phyloP scores from a whole-genome alignment of 164 flowering plant genomes.

The Umbilicus rupestris region DNA sequence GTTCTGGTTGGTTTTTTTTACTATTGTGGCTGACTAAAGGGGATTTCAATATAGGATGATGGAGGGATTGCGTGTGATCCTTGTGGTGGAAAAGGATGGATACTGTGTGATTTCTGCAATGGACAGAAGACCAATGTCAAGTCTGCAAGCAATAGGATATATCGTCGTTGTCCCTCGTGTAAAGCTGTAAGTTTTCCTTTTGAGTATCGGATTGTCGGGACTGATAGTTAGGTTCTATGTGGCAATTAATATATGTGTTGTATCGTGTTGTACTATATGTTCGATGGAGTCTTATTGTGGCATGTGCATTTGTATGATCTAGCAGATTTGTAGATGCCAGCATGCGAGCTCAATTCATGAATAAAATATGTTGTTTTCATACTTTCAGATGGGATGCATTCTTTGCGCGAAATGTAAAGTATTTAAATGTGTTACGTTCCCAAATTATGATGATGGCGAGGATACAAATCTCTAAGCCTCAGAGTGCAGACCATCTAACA shows the following conservation, averaged over 20 bases:
- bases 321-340: not conserved
- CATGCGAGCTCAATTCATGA: not conserved
- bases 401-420: conserved; percentile 76
- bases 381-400: conserved; percentile 55
- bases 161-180: conserved; percentile 86
- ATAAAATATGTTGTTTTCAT: not conserved
- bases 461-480: conserved; percentile 11
- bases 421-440: conserved; percentile 69
- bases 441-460: conserved; percentile 37
- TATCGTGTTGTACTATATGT: not conserved
- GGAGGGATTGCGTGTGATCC: conserved; percentile 60
- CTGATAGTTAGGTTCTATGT: not conserved
- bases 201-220: not conserved
- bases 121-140: conserved; percentile 83
- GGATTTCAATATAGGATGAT: conserved; percentile 24
- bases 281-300: not conserved
- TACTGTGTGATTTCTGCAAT: conserved; percentile 75
- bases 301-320: not conserved
- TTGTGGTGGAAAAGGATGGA: conserved; percentile 81
- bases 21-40: not conserved
- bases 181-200: conserved; percentile 56
- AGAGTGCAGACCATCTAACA: not conserved
- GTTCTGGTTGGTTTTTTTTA: not conserved
- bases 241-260: not conserved
- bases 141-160: conserved; percentile 53